These are phyloP conservation scores for Vigna radiata DNA, from an alignment of 306 rosid genomes.

Conservation along the genomic window DNA sequence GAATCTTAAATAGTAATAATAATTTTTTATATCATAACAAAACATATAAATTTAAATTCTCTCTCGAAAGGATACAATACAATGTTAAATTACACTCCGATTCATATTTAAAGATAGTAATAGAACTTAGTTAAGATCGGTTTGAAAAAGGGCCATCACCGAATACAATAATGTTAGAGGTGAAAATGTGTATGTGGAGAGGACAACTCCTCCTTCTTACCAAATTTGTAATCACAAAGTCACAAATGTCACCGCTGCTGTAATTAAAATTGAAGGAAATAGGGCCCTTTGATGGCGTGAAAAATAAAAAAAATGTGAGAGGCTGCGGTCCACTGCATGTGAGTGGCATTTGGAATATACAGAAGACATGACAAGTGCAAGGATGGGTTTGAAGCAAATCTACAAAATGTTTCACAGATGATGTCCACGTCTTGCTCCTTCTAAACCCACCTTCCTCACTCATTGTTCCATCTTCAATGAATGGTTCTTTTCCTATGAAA, in stretches of 20 bases:
- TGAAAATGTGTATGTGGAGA: no score
- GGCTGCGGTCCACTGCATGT: slow-evolving; percentile 49
- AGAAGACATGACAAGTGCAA: slow-evolving; percentile 39
- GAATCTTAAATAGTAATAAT: no score
- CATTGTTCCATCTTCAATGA: slow-evolving; percentile 29
- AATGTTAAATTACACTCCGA: no score
- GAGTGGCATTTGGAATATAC: slow-evolving; percentile 39
- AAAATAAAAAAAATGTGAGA: neutral
- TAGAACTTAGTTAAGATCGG: no score
- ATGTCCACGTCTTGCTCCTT: slow-evolving; percentile 40
- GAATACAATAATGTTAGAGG: no score
- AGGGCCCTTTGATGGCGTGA: neutral
- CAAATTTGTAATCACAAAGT: neutral
- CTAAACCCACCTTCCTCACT: slow-evolving; percentile 1
- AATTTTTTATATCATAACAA: no score
- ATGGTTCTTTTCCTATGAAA: slow-evolving; percentile 37
- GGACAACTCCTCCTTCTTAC: no score
- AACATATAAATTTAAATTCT: no score
- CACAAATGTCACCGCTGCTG: neutral
- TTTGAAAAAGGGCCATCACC: no score
- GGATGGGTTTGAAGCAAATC: slow-evolving; percentile 43
- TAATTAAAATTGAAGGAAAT: neutral
- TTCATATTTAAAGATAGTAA: no score
- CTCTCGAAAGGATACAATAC: no score
- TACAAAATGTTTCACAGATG: slow-evolving; percentile 38